Base-by-base conservation (phyloP, 768 basidiomycete genomes). In the Cystobasidium tubakii region DNA sequence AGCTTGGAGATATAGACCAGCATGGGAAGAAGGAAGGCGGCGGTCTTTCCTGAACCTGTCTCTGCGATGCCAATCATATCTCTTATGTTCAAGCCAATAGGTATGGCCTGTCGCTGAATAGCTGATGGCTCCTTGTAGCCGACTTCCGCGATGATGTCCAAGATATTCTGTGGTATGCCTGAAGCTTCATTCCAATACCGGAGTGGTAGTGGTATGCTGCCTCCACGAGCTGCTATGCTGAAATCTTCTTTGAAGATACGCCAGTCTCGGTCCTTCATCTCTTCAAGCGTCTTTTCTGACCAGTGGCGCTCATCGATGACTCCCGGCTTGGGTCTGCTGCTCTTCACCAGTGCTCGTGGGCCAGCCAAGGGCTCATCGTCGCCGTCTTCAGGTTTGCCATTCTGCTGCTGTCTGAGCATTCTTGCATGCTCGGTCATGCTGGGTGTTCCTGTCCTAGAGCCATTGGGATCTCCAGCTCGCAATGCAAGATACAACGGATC, bases 231-330 rank as follows among this genome's bases (percentile, higher is more conserved):
- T 73, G 91, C 88, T 74, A 99, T 99, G 79, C 89, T 94, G 83
- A 95, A 99, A 82, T 99, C 96, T 82, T 98, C 96, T 75, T 94
- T 84, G 84, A 99, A 98, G 80, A 99, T 99, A 78, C 96, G 87
- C 96, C 96, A 99, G 81, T 99, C 96, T 62, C 96, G 85, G 79
- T 98, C 96, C 80, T 90, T 92, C 89, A 99, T 97, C 82, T 97
- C 93, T 1, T 85, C 81, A 50, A 98, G 83, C 0, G 88, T 86
- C 81, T 99, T 99, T 19, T 98, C 94, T 0, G 91, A 89, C 96
- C 96, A 99, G 83, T 99, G 96, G 73, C 94, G 85, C 81, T 97
- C 96, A 80, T 97, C 95, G 67, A 90, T 84, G 2, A 90, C 90
- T 60, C 86, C 83, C 82, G 90, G 90, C 73, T 87, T 86, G 13